These are phyloP conservation scores for Trifolium subterraneum DNA, from an alignment of 306 rosid genomes.

Conservation along the genomic window DNA sequence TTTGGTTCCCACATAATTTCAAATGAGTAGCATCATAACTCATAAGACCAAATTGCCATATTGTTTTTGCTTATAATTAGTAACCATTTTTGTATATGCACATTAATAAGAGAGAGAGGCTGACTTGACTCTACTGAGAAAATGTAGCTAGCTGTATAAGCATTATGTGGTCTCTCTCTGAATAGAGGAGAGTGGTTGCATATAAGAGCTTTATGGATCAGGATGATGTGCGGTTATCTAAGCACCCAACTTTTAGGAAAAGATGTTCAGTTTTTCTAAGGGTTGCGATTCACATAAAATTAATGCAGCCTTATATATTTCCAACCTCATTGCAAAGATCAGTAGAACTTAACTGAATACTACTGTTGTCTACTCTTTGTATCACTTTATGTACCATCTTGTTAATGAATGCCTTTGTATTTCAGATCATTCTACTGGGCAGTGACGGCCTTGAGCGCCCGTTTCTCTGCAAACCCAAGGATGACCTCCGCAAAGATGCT, in stretches of 20 bases:
- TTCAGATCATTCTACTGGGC: slow-evolving; percentile 86
- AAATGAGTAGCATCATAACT: slow-evolving; percentile 30
- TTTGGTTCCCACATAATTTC: slow-evolving; percentile 30
- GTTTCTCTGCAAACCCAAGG: slow-evolving; percentile 96
- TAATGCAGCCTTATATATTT: slow-evolving; percentile 19
- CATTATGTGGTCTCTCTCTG: not conserved
- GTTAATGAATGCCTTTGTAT: slow-evolving; percentile 38
- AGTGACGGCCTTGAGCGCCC: slow-evolving; percentile 92
- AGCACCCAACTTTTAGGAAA: slow-evolving; percentile 20
- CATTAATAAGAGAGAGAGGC: slow-evolving; percentile 18
- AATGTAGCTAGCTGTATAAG: not conserved
- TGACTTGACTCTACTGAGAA: not conserved
- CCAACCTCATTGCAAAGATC: slow-evolving; percentile 4
- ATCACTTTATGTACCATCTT: slow-evolving; percentile 28
- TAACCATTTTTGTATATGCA: slow-evolving; percentile 18
- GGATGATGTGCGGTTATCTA: not conserved
- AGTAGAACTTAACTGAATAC: slow-evolving; percentile 27
- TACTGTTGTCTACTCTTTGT: slow-evolving; percentile 28
- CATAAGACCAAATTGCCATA: not conserved
- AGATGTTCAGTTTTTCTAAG: not conserved
- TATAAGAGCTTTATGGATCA: not conserved
- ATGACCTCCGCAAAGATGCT: slow-evolving; percentile 97
- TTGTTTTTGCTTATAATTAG: slow-evolving; percentile 12
- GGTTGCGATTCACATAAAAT: slow-evolving; percentile 17
- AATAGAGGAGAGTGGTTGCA: not conserved